Evolutionary conservation across 805 yeast species (phyloP), one percentile per base, ranked within the genome.

Genomic region (Spathaspora arborariae): DNA sequence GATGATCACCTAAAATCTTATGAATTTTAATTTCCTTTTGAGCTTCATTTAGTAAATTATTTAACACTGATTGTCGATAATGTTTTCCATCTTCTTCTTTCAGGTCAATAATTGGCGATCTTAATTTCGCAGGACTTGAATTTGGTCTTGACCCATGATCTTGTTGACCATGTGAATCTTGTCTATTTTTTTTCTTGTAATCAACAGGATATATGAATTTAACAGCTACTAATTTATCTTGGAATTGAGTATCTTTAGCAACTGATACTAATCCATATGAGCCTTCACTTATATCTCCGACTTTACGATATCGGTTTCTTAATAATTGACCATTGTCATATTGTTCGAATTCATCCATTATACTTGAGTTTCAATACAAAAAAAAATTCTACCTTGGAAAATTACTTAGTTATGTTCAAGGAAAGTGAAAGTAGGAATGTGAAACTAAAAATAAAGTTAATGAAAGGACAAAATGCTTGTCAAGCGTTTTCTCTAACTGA

Each of bases 211-310:
- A 84, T 46, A 90, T 84, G 61, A 87, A 88, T 67, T 92, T 91
- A 50, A 92, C 81, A 2, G 97, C 98, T 22, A 87, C 95, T 41
- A 86, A 66, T 46, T 72, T 68, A 51, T 72, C 57, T 24, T 62
- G 55, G 24, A 60, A 49, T 34, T 70, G 65, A 20, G 75, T 73
- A 63, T 92, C 96, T 56, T 81, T 82, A 8, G 96, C 97, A 20
- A 92, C 74, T 2, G 95, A 82, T 7, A 92, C 98, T 41, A 86
- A 78, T 43, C 98, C 98, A 64, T 88, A 92, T 0, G 97, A 88
- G 24, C 98, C 98, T 63, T 88, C 91, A 59, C 91, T 88, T 49
- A 92, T 79, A 59, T 83, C 88, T 48, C 80, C 81, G 19, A 89
- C 74, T 55, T 84, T 84, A 48, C 72, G 68, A 67, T 89, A 92